phyloP scores from a whole-genome alignment of 2,329 filamentous ascomycete species.

The Celoporthe dispersa region DNA sequence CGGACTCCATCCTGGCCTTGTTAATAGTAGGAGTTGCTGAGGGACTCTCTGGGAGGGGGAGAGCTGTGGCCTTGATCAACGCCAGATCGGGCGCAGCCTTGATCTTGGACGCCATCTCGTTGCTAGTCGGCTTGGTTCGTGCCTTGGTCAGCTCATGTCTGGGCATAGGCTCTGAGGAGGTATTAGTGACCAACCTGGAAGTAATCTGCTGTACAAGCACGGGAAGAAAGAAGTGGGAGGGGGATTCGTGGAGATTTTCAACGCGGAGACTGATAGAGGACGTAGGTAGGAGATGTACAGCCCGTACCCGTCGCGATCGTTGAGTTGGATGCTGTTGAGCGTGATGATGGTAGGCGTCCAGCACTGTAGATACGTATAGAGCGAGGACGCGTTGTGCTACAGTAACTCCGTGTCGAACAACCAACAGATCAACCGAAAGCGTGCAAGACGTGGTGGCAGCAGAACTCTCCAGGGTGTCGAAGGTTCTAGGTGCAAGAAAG shows the following conservation, averaged over 20 bases:
- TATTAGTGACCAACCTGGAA: neutral
- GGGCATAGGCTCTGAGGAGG: neutral
- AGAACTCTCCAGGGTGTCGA: neutral
- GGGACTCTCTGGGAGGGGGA: conserved; percentile 18
- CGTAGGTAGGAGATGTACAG: neutral
- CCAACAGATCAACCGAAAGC: neutral
- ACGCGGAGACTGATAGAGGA: neutral
- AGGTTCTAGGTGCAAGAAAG: neutral
- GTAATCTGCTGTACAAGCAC: neutral
- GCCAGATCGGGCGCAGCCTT: neutral
- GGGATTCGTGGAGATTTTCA: neutral
- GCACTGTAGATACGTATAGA: neutral
- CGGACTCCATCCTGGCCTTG: neutral
- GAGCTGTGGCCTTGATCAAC: neutral
- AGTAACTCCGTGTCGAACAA: neutral
- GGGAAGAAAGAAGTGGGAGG: neutral
- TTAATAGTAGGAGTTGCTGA: neutral
- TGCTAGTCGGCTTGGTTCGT: neutral
- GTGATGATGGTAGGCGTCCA: neutral
- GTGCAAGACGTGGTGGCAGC: neutral
- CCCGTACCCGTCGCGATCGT: neutral
- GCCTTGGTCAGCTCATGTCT: neutral
- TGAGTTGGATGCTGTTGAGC: neutral
- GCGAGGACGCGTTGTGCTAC: neutral
- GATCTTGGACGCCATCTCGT: neutral